Base-by-base conservation (phyloP, 129 eudicot genomes). In the Kitagawia praeruptora region DNA sequence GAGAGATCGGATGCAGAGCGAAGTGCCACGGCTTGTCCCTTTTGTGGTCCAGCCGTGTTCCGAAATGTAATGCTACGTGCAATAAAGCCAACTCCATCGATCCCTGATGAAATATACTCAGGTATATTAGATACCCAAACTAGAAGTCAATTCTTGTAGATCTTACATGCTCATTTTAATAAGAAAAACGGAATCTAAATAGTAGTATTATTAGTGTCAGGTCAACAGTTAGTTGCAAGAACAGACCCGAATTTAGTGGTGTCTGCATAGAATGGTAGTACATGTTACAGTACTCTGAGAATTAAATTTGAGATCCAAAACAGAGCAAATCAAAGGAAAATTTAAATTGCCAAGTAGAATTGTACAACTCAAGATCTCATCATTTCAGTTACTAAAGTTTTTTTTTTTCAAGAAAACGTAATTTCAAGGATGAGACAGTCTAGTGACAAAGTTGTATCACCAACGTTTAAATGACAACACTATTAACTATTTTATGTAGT, bases 41-140 rank as follows among this genome's bases (percentile, higher is more conserved):
- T 85, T 23, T 87, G 83, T 38, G 90, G 92, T 27, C 92, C 97
- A 1, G 90, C 97, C 0, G 92, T 87, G 86, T 91, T 91, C 19
- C 87, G 89, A 80, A 91, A 86, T 39, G 97, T 91, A 41, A 91
- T 89, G 71, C 82, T 93, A 0, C 84, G 93, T 0, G 93, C 97
- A 2, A 91, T 83, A 84, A 91, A 91, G 42, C 90, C 93, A 0
- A 85, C 80, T 0, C 93, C 93, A 44, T 84, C 81, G 48, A 91
- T 88, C 74, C 40, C 96, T 87, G 79, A 25, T 61, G 37, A 19
- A 61, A n/a, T 3, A 21, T n/a, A 58, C 28, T 23, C 28, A 58
- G 31, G 66, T n/a, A 2, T 25, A 61, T 61, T 10, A 61, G 69
- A 61, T 25, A 8, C 27, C 25, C 37, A 61, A n/a, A 61, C 14